A percentile compares a stretch with the other conserved stretches of the same genome.
These are phyloP conservation scores for Dioscorea cayenensis DNA, from an alignment of 116 monocot genomes.

Conservation along the genomic window DNA sequence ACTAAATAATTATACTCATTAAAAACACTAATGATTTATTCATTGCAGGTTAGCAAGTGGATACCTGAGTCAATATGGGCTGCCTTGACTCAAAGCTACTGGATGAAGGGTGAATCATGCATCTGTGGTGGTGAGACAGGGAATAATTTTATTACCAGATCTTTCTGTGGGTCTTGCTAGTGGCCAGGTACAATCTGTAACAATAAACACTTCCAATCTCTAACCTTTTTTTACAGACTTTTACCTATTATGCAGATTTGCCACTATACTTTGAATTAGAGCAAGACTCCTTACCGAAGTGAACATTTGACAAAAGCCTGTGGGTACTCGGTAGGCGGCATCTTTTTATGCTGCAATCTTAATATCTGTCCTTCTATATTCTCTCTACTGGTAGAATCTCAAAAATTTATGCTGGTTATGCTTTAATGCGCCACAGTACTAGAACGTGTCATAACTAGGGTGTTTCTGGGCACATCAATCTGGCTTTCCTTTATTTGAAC, in stretches of 20 bases:
- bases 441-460: too few relatives aligned
- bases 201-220: not conserved
- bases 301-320: conserved; percentile 87
- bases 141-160: conserved; percentile 95
- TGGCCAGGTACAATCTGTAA: conserved; percentile 57
- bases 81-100: conserved; percentile 87
- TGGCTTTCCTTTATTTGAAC: too few relatives aligned
- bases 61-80: conserved; percentile 85
- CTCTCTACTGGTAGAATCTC: not conserved
- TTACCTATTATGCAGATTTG: not conserved
- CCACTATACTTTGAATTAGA: conserved; percentile 45
- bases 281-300: conserved; percentile 85
- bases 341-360: too few relatives aligned
- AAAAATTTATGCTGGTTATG: too few relatives aligned
- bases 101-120: conserved; percentile 97
- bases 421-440: too few relatives aligned
- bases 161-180: conserved; percentile 85
- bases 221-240: not conserved
- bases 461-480: too few relatives aligned
- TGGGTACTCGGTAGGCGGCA: conserved; percentile 53
- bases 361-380: not conserved
- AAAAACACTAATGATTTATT: too few relatives aligned
- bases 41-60: too few relatives aligned
- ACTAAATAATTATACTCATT: too few relatives aligned
- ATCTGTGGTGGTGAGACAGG: conserved; percentile 98